Base-by-base conservation (phyloP, 768 basidiomycete species). In the Suillus weaverae region DNA sequence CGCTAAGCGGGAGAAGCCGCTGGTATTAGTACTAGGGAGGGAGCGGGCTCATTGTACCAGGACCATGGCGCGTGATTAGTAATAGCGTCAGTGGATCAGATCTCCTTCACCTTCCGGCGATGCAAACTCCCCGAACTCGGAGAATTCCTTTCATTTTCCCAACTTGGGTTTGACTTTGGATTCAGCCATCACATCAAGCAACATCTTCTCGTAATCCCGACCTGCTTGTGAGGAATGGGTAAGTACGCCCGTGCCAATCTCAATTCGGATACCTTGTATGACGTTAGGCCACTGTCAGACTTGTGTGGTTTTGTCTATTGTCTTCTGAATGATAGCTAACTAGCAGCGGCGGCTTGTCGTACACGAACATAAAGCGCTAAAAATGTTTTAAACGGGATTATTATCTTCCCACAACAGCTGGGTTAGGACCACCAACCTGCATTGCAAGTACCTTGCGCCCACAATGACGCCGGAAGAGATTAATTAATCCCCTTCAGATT, bases 61-160 rank as follows among this genome's bases (percentile, higher is more conserved):
- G 16, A 26, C 1, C 1, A 38, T 26, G 56, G 56, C 56, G 16
- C 22, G 5, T 41, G 9, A 2, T n/a, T n/a, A n/a, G n/a, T n/a
- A n/a, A n/a, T 36, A 9, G 10, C 36, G 10, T 10, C 36, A 36
- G 26, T 50, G 26, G 48, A 73, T 76, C 7, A 76, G 75, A 76
- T 76, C 70, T 66, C 73, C 69, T 26, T 70, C 68, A 76, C 72
- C 69, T 56, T 72, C 74, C 75, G 75, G 75, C 66, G 70, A 71
- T 74, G 73, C 62, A 57, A 62, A 72, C 67, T 53, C 74, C 75
- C 75, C 75, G 75, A 66, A 73, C 57, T 43, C 76, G 76, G 76
- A 9, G 64, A 70, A 41, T 73, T 35, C 75, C 48, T 51, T 68
- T 68, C 76, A 68, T 67, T 54, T 64, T 33, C 26, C 33, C 61